Evolutionary conservation across 2,329 filamentous ascomycete species (phyloP).

Genomic region (Talaromyces sp.): DNA sequence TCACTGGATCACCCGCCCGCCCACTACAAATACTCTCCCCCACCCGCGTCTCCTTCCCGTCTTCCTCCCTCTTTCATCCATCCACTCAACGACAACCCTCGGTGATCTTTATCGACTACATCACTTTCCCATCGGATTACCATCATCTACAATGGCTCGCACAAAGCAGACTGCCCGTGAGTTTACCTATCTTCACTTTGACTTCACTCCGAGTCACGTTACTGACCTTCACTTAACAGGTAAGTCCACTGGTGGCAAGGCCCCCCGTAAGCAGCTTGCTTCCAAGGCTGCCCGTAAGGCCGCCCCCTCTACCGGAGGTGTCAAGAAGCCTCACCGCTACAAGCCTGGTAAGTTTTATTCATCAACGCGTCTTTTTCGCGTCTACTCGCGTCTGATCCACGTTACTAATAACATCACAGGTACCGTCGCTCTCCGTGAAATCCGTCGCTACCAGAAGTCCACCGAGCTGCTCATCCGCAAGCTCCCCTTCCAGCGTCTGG

Average conservation of each 20-base stretch:
- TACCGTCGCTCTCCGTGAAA: slow-evolving; percentile 97
- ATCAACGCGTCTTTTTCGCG: neutral
- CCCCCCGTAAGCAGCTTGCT: slow-evolving; percentile 89
- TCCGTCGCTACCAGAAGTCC: slow-evolving; percentile 95
- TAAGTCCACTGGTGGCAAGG: slow-evolving; percentile 72
- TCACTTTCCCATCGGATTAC: slow-evolving; percentile 25
- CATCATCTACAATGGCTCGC: slow-evolving; percentile 42
- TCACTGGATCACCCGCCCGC: slow-evolving; percentile 29
- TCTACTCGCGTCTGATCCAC: neutral
- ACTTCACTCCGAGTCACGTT: slow-evolving; percentile 12
- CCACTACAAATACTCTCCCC: slow-evolving; percentile 40
- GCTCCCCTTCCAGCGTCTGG: slow-evolving; percentile 95
- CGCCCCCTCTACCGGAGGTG: slow-evolving; percentile 91
- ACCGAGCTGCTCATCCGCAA: slow-evolving; percentile 96
- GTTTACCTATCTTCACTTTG: slow-evolving; percentile 24
- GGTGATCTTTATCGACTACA: slow-evolving; percentile 11
- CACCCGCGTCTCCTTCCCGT: slow-evolving; percentile 33
- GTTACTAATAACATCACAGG: slow-evolving; percentile 30
- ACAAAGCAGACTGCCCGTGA: slow-evolving; percentile 52
- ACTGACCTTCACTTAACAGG: slow-evolving; percentile 40
- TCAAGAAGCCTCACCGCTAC: slow-evolving; percentile 91
- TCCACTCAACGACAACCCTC: neutral
- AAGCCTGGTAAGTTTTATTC: slow-evolving; percentile 62
- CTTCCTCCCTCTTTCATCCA: slow-evolving; percentile 24
- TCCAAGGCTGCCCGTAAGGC: slow-evolving; percentile 99